Conservation (phyloP, 2,329 filamentous ascomycete species). For the Colletotrichum tofieldiae region DNA sequence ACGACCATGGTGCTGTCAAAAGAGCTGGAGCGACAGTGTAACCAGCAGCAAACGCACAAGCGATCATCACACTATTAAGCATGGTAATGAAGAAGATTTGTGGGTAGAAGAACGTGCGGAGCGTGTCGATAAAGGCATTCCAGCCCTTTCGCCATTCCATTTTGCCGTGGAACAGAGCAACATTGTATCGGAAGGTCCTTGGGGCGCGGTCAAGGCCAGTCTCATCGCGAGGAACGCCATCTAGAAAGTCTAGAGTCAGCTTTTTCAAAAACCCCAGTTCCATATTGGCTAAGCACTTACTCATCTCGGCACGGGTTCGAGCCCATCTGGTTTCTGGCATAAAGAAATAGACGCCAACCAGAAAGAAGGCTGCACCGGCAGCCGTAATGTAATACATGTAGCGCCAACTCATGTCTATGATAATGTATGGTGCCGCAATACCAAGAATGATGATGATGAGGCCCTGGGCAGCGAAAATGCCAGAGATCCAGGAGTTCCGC, state of each 20-base stretch:
- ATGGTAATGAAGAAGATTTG: slow-evolving; percentile 52
- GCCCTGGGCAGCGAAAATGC: slow-evolving; percentile 49
- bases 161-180: slow-evolving; percentile 51
- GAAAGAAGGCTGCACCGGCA: slow-evolving; percentile 46
- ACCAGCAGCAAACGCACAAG: slow-evolving; percentile 48
- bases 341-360: slow-evolving; percentile 50
- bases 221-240: slow-evolving; percentile 46
- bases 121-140: slow-evolving; percentile 47
- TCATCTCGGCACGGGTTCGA: slow-evolving; percentile 50
- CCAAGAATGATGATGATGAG: slow-evolving; percentile 50
- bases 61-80: slow-evolving; percentile 51
- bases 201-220: slow-evolving; percentile 13
- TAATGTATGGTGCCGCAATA: slow-evolving; percentile 50
- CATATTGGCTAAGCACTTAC: slow-evolving; percentile 3
- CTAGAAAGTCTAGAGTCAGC: slow-evolving; percentile 14
- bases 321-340: slow-evolving; percentile 55
- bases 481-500: slow-evolving; percentile 52
- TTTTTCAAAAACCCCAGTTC: accelerated
- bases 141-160: slow-evolving; percentile 48
- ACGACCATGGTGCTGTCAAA: slow-evolving; percentile 36
- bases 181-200: slow-evolving; percentile 50
- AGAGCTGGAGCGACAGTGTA: slow-evolving; percentile 45
- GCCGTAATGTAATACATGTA: slow-evolving; percentile 54
- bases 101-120: slow-evolving; percentile 53
- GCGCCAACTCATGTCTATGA: slow-evolving; percentile 52